Base-by-base conservation (phyloP, 768 basidiomycete species). In the Russula olivacea region DNA sequence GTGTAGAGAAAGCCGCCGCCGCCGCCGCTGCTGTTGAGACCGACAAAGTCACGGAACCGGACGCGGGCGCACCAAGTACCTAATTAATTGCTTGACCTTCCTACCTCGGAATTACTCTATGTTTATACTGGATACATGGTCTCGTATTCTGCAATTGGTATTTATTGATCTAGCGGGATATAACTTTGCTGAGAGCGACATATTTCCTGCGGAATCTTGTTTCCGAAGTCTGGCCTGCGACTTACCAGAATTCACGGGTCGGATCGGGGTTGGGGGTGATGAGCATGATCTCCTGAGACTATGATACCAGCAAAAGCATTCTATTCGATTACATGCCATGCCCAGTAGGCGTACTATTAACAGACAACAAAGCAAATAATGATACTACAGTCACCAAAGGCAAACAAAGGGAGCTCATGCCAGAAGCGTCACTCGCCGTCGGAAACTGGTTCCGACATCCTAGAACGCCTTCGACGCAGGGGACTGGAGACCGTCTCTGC, bases 401-500 rank as follows among this genome's bases (percentile, higher is more conserved):
- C 40, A 21, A 49, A 55, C 10, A 61, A 34, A 12, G 28, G 40
- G 19, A 21, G 34, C 25, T 17, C 63, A 52, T 30, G 38, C 59
- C 17, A 40, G 11, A 30, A 6, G 23, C 25, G 19, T 64, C 63
- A 60, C 19, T 60, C 63, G 30, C 34, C 43, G 25, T 67, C 66
- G 32, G 66, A 66, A 47, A 34, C 34, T 14, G 52, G 56, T 43
- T 63, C 61, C 21, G 61, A 61, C 15, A 60, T 25, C 43, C 47
- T 54, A 17, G 65, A 68, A 28, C 61, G 65, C 19, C 67, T 61
- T 8, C 62, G 61, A 23, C 67, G 67, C 19, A 66, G 41, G 21
- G 67, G 55, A 14, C 4, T 48, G 30, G 54, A 28, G 9, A 54
- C 9, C 19, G n/a, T 38, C 30, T 67, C 61, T n/a, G 48, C 52